Evolutionary conservation across 2,329 filamentous ascomycete genomes (phyloP).

Genomic region (Neofusicoccum cordaticola): DNA sequence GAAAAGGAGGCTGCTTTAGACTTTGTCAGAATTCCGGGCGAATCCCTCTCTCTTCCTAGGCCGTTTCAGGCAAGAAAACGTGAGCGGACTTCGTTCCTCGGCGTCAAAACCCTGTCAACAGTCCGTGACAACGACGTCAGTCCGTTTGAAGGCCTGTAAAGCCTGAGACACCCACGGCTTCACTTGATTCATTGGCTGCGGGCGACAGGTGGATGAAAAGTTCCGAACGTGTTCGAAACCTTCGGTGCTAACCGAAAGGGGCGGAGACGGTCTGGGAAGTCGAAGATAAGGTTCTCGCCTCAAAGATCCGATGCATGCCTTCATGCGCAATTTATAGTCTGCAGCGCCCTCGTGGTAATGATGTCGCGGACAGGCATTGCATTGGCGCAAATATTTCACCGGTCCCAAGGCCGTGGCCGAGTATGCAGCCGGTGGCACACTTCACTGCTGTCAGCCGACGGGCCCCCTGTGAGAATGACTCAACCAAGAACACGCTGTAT

Average conservation of each 20-base stretch:
- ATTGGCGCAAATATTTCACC: neutral
- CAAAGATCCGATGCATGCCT: neutral
- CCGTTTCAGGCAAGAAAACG: no score
- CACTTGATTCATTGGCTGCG: neutral
- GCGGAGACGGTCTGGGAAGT: neutral
- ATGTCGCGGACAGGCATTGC: neutral
- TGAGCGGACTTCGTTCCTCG: neutral
- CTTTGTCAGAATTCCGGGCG: neutral
- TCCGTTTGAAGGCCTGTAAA: no score
- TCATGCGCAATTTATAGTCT: neutral
- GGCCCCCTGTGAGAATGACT: no score
- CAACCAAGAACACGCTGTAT: no score
- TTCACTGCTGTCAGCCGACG: neutral
- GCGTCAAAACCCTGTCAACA: neutral
- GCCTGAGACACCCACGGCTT: neutral
- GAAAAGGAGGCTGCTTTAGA: neutral
- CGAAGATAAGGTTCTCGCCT: neutral
- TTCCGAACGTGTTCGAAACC: no score
- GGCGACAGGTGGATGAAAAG: neutral
- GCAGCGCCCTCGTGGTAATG: neutral
- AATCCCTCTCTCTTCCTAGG: no score
- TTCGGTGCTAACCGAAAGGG: neutral
- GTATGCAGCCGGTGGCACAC: neutral
- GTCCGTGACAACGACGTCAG: no score
- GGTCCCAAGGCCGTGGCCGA: neutral